Evolutionary conservation across 2,329 filamentous ascomycete species (phyloP).

Genomic region (Xylaria digitata): DNA sequence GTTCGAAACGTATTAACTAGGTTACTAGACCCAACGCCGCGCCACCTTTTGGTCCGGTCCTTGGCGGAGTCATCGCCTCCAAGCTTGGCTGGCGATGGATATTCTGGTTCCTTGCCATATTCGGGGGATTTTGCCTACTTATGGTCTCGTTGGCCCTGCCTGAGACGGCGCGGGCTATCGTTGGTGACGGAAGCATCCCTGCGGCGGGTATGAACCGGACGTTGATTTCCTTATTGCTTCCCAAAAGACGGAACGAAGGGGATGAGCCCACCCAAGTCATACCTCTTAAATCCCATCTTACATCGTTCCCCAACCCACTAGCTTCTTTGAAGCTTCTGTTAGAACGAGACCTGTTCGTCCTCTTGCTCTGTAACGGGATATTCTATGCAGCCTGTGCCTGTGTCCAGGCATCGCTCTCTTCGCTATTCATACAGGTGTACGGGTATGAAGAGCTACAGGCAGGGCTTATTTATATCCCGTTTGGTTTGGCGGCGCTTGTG

Average conservation of each 20-base stretch:
- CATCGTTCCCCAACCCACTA: constrained; percentile 34
- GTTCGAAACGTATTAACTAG: neutral
- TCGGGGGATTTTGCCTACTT: constrained; percentile 49
- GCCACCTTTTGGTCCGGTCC: constrained; percentile 53
- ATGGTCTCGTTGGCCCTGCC: constrained; percentile 56
- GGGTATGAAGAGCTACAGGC: constrained; percentile 38
- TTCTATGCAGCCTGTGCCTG: constrained; percentile 42
- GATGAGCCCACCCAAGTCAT: neutral
- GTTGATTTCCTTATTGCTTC: constrained; percentile 10
- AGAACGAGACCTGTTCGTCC: constrained; percentile 24
- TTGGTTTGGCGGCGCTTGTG: constrained; percentile 35
- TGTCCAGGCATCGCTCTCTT: constrained; percentile 41
- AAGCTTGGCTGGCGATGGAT: constrained; percentile 60
- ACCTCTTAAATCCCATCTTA: neutral
- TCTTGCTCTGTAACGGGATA: constrained; percentile 42
- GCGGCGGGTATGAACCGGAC: constrained; percentile 33
- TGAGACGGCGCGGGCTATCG: constrained; percentile 42
- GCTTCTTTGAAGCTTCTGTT: constrained; percentile 34
- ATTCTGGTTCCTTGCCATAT: constrained; percentile 62
- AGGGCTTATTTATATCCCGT: constrained; percentile 41
- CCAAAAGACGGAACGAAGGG: neutral
- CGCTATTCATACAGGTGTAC: constrained; percentile 42
- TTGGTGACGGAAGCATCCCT: constrained; percentile 33
- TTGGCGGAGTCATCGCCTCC: constrained; percentile 60
- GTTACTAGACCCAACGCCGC: constrained; percentile 50